Conservation (phyloP, 208 protist genomes). For the Porcisia deanei region DNA sequence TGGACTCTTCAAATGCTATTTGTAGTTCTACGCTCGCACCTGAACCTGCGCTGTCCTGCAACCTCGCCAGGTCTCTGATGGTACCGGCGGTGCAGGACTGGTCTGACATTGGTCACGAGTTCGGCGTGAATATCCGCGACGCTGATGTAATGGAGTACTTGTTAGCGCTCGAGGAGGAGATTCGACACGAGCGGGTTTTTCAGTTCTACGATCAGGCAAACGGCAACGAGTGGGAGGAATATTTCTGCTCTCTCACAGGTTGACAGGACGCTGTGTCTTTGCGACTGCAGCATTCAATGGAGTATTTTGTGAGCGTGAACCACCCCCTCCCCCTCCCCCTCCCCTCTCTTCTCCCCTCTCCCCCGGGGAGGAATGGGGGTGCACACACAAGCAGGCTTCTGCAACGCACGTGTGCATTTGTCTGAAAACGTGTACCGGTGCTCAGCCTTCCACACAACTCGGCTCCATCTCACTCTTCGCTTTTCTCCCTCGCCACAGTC, state of each 20-base stretch:
- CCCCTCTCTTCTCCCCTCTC: too few species aligned
- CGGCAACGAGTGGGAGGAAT: conserved; percentile 68
- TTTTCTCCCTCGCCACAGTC: too few species aligned
- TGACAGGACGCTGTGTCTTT: not conserved
- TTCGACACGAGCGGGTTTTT: conserved; percentile 67
- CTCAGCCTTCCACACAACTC: too few species aligned
- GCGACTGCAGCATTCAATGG: not conserved
- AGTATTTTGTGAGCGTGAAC: too few species aligned
- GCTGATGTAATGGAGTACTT: conserved; percentile 60
- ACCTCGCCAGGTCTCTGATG: conserved; percentile 2
- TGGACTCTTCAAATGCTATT: not conserved
- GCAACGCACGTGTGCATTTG: too few species aligned
- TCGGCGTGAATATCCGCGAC: conserved; percentile 57
- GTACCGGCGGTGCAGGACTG: conserved; percentile 34
- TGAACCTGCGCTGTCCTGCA: not conserved
- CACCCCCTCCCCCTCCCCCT: too few species aligned
- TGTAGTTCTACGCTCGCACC: not conserved
- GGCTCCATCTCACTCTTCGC: too few species aligned
- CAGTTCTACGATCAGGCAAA: conserved; percentile 59
- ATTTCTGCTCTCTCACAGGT: conserved; percentile 52
- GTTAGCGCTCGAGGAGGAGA: conserved; percentile 77
- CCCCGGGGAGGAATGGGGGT: too few species aligned
- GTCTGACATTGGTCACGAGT: conserved; percentile 52
- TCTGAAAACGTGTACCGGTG: too few species aligned
- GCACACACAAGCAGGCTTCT: too few species aligned